Base-by-base conservation (phyloP, 345 rosid genomes). In the Cardiospermum halicacabum region DNA sequence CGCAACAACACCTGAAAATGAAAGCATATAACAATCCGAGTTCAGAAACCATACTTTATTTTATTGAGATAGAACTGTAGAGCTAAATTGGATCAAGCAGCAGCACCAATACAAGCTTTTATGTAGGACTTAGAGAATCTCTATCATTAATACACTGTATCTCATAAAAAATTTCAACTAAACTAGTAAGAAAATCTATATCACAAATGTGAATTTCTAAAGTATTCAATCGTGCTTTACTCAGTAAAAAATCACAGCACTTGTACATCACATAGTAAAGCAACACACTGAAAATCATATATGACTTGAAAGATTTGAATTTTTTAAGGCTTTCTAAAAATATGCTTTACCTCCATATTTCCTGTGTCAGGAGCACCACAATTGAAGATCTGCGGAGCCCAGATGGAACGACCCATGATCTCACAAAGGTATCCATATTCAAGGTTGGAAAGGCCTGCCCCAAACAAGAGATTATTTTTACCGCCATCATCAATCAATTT, bases 311-410 rank as follows among this genome's bases (percentile, higher is more conserved):
- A 19, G 25, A 64, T 50, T 55, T 19, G 42, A 67, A 48, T 39
- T 40, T 60, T 85, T 89, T 96, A 47, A 47, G 24, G 24, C 22
- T 47, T 7, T 47, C 36, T 34, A 51, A 30, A 47, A 68, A 48
- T 62, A 43, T 61, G 43, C 30, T 40, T 62, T 85, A 91, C 99
- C 99, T 94, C 99, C 99, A 91, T 94, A 80, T 94, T 94, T 75
- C 99, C 99, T 26, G 99, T 94, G 81, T 94, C 99, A 11, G 99
- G 99, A 40, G 99, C 96, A 69, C 95, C 83, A 47, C 99, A 94
- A 72, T 94, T 94, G 68, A 94, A 94, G 67, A 94, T 75, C 77
- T 94, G 99, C 0, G 99, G 99, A 58, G 92, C 99, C 95, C 95
- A 94, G 75, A 84, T 58, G 2, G 97, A 94, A 60, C 87, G 91